phyloP scores from a whole-genome alignment of 768 basidiomycete species.

The Pilatotrama ljubarskyi region DNA sequence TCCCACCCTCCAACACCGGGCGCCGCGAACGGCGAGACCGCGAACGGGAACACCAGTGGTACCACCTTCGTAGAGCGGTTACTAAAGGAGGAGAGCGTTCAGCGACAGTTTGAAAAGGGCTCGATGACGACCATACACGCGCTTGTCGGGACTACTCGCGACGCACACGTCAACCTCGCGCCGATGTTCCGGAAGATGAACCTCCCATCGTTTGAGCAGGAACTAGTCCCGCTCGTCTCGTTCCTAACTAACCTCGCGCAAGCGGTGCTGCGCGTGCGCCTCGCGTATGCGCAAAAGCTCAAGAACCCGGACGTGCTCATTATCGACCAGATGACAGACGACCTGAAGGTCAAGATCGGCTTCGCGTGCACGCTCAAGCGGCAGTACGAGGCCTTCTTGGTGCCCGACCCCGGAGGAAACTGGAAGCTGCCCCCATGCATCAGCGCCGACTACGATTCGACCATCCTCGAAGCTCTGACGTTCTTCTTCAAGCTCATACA shows the following conservation, averaged over 20 bases:
- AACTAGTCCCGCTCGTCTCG: constrained; percentile 89
- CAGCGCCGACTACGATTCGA: constrained; percentile 85
- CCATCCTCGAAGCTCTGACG: constrained; percentile 82
- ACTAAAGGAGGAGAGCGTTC: constrained; percentile 95
- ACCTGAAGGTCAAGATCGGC: constrained; percentile 87
- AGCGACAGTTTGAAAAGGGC: constrained; percentile 90
- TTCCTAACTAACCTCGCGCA: constrained; percentile 95
- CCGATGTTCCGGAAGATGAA: constrained; percentile 82
- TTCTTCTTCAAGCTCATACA: constrained; percentile 94
- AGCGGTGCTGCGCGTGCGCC: constrained; percentile 84
- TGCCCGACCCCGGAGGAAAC: constrained; percentile 80
- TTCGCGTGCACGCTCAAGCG: constrained; percentile 93
- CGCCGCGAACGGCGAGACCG: constrained; percentile 38
- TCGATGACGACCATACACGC: constrained; percentile 85
- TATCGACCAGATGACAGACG: constrained; percentile 92
- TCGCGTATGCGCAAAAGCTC: constrained; percentile 86
- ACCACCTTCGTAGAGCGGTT: constrained; percentile 92
- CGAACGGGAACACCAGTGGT: constrained; percentile 65
- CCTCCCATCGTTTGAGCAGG: constrained; percentile 86
- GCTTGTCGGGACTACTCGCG: constrained; percentile 82
- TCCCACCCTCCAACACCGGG: constrained; percentile 51
- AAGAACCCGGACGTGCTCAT: constrained; percentile 87
- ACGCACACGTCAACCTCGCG: constrained; percentile 81
- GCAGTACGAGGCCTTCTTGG: constrained; percentile 90
- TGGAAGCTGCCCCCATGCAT: constrained; percentile 92